These are phyloP conservation scores for Phytophthora vignae DNA, from an alignment of 352 stramenopile species.

Conservation along the genomic window DNA sequence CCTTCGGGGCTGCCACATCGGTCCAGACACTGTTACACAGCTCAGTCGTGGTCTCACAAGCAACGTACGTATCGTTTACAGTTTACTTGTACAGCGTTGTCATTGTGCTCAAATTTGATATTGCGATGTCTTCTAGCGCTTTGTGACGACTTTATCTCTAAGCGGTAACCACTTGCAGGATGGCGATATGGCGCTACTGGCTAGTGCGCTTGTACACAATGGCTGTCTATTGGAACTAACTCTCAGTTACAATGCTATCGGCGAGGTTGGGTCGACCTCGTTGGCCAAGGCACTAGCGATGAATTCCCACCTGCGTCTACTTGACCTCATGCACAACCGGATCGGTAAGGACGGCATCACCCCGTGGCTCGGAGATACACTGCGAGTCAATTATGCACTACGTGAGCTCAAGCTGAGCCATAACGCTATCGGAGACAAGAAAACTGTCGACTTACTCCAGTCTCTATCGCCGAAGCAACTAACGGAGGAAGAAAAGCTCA, in stretches of 20 bases:
- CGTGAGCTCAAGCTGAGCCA: conserved; percentile 69
- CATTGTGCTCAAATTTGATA: no score
- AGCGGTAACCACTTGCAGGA: conserved; percentile 78
- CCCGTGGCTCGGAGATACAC: conserved; percentile 68
- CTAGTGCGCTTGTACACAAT: conserved; percentile 66
- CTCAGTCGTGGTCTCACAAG: conserved; percentile 49
- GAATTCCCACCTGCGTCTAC: conserved; percentile 48
- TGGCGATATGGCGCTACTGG: conserved; percentile 54
- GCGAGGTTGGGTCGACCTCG: conserved; percentile 54
- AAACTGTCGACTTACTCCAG: conserved; percentile 57
- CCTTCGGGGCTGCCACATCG: conserved; percentile 64
- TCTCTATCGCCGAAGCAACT: conserved; percentile 51
- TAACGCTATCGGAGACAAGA: conserved; percentile 70
- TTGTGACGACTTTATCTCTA: conserved; percentile 62
- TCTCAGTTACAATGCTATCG: conserved; percentile 80
- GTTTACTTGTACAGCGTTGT: background rate
- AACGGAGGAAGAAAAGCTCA: conserved; percentile 62
- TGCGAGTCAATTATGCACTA: conserved; percentile 60
- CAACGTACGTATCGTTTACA: conserved; percentile 51
- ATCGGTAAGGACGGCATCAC: conserved; percentile 64
- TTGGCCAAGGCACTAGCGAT: conserved; percentile 57
- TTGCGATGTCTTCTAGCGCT: conserved; percentile 42
- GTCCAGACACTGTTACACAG: conserved; percentile 49
- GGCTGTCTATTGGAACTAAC: conserved; percentile 57
- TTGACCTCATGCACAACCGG: conserved; percentile 79